Base-by-base conservation (phyloP, 345 rosid genomes). In the Erucastrum elatum region DNA sequence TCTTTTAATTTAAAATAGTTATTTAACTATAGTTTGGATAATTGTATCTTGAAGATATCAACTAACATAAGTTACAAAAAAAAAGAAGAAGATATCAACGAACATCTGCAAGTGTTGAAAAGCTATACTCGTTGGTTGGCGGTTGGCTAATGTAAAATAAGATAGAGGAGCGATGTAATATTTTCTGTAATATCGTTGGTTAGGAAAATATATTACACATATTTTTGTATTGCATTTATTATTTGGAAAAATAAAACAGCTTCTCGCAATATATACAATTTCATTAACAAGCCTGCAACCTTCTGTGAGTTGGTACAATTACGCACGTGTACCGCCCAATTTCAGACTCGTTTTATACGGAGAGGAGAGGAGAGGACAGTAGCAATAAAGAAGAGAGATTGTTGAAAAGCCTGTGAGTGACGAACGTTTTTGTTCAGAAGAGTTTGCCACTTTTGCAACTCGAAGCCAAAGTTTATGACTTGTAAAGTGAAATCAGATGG, bases 381-480 rank as follows among this genome's bases (percentile, higher is more conserved):
- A 17, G 11, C 49, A 67, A 9, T 44, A 30, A 59, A 46, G 25
- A 71, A 27, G 4, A 75, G 15, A 59, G 66, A 68, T 75, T 12
- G 17, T 75, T 12, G 17, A 6, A 5, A 68, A 76, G 62, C 63
- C 46, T 46, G 75, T 33, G 69, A 68, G 34, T 29, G 65, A 61
- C 62, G 7, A 46, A 33, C 75, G 55, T 46, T 46, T 69, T 17
- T 31, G 68, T 15, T 68, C 80, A 76, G 80, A 76, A 4, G n/a
- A 60, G 34, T 68, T 58, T n/a, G 21, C 68, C 35, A 13, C 74
- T 60, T 76, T 60, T 70, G 56, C 55, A 25, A 53, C 31, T 34
- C 35, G 58, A 77, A 70, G 10, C 56, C 80, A 62, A 77, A 70
- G 70, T 35, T 8, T 10, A 64, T 77, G 44, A 70, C 64, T 70